These are phyloP conservation scores for Paecilomyces sp. DNA, from an alignment of 2,329 filamentous ascomycete genomes.

Conservation along the genomic window DNA sequence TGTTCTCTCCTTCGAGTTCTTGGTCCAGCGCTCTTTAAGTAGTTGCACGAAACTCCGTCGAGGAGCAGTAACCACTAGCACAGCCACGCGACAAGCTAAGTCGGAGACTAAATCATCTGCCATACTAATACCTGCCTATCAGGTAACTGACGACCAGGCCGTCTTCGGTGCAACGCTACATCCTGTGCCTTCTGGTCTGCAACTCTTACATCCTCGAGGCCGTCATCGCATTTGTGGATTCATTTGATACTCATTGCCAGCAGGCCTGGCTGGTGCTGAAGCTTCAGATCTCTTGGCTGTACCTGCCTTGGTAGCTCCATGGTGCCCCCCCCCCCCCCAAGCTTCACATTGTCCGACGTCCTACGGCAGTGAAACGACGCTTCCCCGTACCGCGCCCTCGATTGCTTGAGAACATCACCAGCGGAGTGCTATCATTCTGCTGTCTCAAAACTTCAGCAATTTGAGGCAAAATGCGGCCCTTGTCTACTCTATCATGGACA, in stretches of 20 bases:
- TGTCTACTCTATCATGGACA: constrained; percentile 1
- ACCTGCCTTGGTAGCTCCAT: not conserved
- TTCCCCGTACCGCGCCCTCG: not conserved
- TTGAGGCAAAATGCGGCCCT: constrained; percentile 7
- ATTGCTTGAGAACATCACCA: not conserved
- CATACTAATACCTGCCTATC: not conserved
- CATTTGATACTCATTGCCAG: not conserved
- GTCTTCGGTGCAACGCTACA: not conserved
- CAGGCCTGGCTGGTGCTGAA: not conserved
- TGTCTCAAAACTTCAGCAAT: not conserved
- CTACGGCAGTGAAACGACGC: not conserved
- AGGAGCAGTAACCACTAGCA: not conserved
- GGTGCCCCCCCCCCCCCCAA: constrained; percentile 11
- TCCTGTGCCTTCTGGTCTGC: not conserved
- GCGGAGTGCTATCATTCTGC: not conserved
- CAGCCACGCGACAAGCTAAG: not conserved
- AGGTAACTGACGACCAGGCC: not conserved
- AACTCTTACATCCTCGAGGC: not conserved
- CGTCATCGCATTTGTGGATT: not conserved
- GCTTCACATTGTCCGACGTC: constrained; percentile 6
- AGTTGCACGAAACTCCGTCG: not conserved
- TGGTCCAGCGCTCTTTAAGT: not conserved
- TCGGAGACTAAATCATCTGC: not conserved
- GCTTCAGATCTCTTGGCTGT: not conserved
- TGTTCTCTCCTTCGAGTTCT: not conserved